Percentiles rank a stretch among this genome's conserved stretches.
These are phyloP conservation scores for Diphasiastrum complanatum DNA, from an alignment of 83 land plant genomes.

Conservation along the genomic window DNA sequence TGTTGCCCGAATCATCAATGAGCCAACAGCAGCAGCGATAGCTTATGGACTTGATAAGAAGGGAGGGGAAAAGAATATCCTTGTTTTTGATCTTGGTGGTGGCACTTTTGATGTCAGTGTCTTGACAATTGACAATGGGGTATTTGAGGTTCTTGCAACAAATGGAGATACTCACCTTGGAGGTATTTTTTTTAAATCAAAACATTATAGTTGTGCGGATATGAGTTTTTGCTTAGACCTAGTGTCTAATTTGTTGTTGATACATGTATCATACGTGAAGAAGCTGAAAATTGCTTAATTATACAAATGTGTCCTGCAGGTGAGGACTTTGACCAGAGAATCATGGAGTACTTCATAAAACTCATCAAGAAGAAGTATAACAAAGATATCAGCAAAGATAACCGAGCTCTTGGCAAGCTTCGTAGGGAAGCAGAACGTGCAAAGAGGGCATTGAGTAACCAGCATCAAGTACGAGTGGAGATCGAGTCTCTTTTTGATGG, in stretches of 20 bases:
- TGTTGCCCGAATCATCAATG: slow-evolving; percentile 19
- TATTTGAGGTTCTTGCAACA: slow-evolving; percentile 17
- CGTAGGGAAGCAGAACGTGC: slow-evolving; percentile 29
- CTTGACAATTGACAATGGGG: slow-evolving; percentile 4
- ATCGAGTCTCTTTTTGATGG: slow-evolving; percentile 32
- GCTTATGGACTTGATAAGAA: slow-evolving; percentile 21
- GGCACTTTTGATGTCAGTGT: no score
- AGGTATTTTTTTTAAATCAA: neutral
- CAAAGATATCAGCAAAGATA: slow-evolving; percentile 32
- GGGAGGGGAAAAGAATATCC: slow-evolving; percentile 18
- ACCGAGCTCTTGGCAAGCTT: slow-evolving; percentile 20
- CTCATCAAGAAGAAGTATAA: slow-evolving; percentile 24
- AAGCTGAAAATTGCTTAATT: no score
- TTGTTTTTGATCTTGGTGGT: no score
- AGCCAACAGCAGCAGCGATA: slow-evolving; percentile 11
- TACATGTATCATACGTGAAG: no score
- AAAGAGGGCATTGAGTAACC: slow-evolving; percentile 26
- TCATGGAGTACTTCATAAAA: slow-evolving; percentile 32
- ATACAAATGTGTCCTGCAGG: no score
- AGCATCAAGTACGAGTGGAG: slow-evolving; percentile 29
- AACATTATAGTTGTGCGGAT: no score
- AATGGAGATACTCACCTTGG: slow-evolving; percentile 17
- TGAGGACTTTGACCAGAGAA: slow-evolving; percentile 31
- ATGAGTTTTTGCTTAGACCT: no score
- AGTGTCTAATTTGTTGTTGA: no score